Evolutionary conservation across 164 flowering plant species (phyloP), one percentile per base, ranked within the genome.

Genomic region (Cinnamomum chago): DNA sequence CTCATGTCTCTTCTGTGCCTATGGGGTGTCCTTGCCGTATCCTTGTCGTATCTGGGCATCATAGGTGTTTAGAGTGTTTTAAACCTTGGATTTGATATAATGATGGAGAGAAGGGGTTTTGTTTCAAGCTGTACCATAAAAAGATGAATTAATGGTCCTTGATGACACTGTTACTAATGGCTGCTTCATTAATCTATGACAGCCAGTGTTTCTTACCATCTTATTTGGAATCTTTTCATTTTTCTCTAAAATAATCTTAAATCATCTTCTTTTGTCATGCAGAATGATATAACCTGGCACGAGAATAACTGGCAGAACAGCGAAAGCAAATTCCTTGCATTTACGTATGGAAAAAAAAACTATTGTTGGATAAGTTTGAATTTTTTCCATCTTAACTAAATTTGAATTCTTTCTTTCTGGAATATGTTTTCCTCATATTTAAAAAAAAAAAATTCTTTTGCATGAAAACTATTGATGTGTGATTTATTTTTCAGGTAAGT

Each of bases 291-390:
- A 23, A 93, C 98, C 24, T 95, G 99, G 99, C 98, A 93, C 75
- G 98, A 95, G 85, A 87, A 89, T 81, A 90, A 93, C 83, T 95
- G 99, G 99, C 89, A 84, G 78, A 95, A 95, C 78, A 35, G 69
- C 23, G 94, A 95, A 65, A 93, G 98, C 89, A 93, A 82, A 81
- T 95, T 95, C 76, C 94, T 95, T 73, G 99, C 97, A 67, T 93
- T 93, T 75, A 95, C 97, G 99, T 95, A 86, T 86, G 97, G 18
- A 67, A 55, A 73, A 66, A 27, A 1, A 22, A 7, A 9, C 18
- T 10, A 15, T 67, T 28, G 6, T 11, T 33, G 17, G 30, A 13
- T 67, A 17, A 33, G 30, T 28, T 22, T 50, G 58, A n/a, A 69
- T n/a, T 18, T 55, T n/a, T 20, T 58, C 35, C 35, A 51, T 71